These are phyloP conservation scores for Kappamyces sp. DNA, from an alignment of 192 early-diverging fungal species.

Conservation along the genomic window DNA sequence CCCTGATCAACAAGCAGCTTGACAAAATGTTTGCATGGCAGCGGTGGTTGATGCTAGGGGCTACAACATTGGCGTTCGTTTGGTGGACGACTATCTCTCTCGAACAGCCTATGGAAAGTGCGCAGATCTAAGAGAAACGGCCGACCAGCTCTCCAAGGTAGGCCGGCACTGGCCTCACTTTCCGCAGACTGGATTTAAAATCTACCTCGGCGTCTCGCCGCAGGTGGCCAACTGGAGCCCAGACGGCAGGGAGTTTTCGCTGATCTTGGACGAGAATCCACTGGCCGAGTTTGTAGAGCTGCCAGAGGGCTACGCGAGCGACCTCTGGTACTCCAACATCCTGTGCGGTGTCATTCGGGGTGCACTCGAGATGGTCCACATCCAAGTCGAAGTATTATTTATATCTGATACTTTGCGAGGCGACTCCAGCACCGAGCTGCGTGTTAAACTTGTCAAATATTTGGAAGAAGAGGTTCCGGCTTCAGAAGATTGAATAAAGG, in stretches of 20 bases:
- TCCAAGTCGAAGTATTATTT: conserved; percentile 85
- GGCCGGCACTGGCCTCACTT: not conserved
- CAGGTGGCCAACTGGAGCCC: conserved; percentile 71
- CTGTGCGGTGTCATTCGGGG: conserved; percentile 91
- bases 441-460: conserved; percentile 80
- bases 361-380: conserved; percentile 89
- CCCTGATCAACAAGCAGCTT: conserved; percentile 89
- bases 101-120: conserved; percentile 71
- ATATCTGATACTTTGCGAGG: conserved; percentile 77
- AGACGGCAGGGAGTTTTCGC: conserved; percentile 86
- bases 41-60: conserved; percentile 55
- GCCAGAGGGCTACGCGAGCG: conserved; percentile 64
- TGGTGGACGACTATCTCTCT: conserved; percentile 97
- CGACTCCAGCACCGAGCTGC: conserved; percentile 85
- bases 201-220: conserved; percentile 89
- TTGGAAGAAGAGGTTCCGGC: conserved; percentile 95
- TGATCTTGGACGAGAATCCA: conserved; percentile 93
- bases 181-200: conserved; percentile 81
- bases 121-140: conserved; percentile 81
- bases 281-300: conserved; percentile 96
- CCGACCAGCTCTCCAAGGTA: conserved; percentile 92
- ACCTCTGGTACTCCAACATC: conserved; percentile 95
- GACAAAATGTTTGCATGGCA: conserved; percentile 79
- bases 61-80: conserved; percentile 91
- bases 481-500: conserved; percentile 1